Conservation (phyloP, 208 protist genomes). For the Angomonas ambiguus region DNA sequence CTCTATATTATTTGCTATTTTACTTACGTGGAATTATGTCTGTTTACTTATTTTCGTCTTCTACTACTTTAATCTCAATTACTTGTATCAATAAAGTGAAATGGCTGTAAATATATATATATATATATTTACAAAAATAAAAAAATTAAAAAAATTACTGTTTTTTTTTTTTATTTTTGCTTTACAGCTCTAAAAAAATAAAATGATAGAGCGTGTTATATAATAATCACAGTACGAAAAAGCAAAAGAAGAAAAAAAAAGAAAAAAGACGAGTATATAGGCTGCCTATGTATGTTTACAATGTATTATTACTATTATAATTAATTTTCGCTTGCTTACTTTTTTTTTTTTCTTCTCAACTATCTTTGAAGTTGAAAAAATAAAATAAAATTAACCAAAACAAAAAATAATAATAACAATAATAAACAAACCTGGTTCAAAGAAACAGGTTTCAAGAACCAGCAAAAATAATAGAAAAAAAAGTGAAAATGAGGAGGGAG, state of each 20-base stretch:
- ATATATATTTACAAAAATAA: too few relatives aligned
- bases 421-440: constrained; percentile 3
- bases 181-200: neutral
- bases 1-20: neutral
- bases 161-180: constrained; percentile 3
- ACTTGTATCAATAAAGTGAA: too few relatives aligned
- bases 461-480: neutral
- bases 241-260: neutral
- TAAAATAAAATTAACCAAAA: neutral
- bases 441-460: neutral
- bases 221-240: neutral
- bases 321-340: too few relatives aligned
- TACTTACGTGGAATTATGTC: too few relatives aligned
- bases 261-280: too few relatives aligned
- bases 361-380: too few relatives aligned
- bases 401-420: neutral
- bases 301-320: too few relatives aligned
- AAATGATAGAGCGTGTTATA: neutral
- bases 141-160: neutral
- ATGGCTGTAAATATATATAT: too few relatives aligned
- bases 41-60: too few relatives aligned
- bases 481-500: neutral
- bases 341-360: too few relatives aligned
- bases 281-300: too few relatives aligned
- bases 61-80: too few relatives aligned